phyloP scores from a whole-genome alignment of 495 filamentous ascomycete species.

The Podospora appendiculata region DNA sequence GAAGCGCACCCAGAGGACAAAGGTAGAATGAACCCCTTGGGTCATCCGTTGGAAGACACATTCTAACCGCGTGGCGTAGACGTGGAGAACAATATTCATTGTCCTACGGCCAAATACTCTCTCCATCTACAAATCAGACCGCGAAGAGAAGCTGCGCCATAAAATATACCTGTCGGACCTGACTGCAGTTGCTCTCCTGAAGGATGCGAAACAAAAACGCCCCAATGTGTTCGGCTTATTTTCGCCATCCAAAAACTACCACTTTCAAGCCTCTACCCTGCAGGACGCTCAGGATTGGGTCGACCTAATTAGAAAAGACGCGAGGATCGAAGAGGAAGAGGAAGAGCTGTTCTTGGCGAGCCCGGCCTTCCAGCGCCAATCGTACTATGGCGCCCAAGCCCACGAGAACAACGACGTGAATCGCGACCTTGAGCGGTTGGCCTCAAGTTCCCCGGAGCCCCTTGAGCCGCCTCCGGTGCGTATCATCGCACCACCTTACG shows the following conservation, averaged over 20 bases:
- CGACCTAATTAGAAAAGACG: constrained; percentile 67
- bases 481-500: constrained; percentile 22
- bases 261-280: constrained; percentile 66
- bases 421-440: constrained; percentile 26
- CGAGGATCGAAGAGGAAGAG: constrained; percentile 79
- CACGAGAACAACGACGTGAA: not conserved
- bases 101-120: constrained; percentile 90
- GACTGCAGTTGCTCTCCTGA: constrained; percentile 81
- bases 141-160: constrained; percentile 79
- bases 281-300: constrained; percentile 86
- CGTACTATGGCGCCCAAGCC: constrained; percentile 12
- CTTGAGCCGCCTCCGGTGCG: constrained; percentile 22
- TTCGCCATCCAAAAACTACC: constrained; percentile 82
- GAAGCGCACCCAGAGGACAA: constrained; percentile 88
- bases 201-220: constrained; percentile 74
- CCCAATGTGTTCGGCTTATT: constrained; percentile 88
- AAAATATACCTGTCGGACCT: constrained; percentile 84
- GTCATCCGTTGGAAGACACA: not conserved
- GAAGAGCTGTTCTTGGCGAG: constrained; percentile 67
- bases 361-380: constrained; percentile 37
- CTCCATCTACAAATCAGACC: constrained; percentile 88
- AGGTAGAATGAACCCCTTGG: constrained; percentile 49
- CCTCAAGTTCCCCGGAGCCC: constrained; percentile 62
- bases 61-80: constrained; percentile 32
- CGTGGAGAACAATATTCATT: constrained; percentile 84